These are phyloP conservation scores for Rhizopogon sp. DNA, from an alignment of 768 basidiomycete genomes.

Conservation along the genomic window DNA sequence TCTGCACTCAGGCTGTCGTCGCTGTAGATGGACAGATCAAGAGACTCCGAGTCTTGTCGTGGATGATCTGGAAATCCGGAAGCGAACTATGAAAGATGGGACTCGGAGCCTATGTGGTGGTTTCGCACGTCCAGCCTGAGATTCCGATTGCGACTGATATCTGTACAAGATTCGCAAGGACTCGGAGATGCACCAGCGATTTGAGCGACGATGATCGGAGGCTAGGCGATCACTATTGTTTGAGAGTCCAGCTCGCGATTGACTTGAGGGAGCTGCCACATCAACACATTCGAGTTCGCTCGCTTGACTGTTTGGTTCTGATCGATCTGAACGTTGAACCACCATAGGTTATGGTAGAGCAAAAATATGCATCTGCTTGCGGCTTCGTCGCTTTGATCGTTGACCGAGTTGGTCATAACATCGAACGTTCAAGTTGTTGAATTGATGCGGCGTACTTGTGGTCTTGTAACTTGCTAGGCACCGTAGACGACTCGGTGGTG, in stretches of 20 bases:
- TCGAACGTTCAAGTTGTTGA: too few species aligned
- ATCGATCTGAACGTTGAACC: constrained; percentile 2
- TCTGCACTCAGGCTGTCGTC: background rate
- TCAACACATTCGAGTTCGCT: too few species aligned
- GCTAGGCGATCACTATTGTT: constrained; percentile 55
- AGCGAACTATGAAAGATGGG: constrained; percentile 64
- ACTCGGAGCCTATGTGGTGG: constrained; percentile 53
- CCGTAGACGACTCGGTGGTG: too few species aligned
- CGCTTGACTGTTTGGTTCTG: too few species aligned
- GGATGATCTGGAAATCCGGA: constrained; percentile 73
- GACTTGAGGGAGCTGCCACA: background rate
- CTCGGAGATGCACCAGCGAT: constrained; percentile 10
- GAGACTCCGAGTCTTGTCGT: constrained; percentile 44
- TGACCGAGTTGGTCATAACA: too few species aligned
- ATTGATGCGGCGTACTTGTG: too few species aligned
- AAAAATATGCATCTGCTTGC: constrained; percentile 63
- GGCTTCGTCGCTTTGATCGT: constrained; percentile 31
- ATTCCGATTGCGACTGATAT: constrained; percentile 10
- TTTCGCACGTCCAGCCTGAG: constrained; percentile 27
- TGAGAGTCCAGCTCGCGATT: constrained; percentile 11
- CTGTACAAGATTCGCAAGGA: constrained; percentile 18
- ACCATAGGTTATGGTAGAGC: constrained; percentile 55
- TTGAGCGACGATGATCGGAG: constrained; percentile 35
- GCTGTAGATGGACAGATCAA: constrained; percentile 35
- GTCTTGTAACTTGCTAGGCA: too few species aligned